Percentiles rank a stretch among this genome's conserved stretches.
Evolutionary conservation across 73 alveolate genomes (phyloP).

Genomic region (Tetrahymena elliotti): DNA sequence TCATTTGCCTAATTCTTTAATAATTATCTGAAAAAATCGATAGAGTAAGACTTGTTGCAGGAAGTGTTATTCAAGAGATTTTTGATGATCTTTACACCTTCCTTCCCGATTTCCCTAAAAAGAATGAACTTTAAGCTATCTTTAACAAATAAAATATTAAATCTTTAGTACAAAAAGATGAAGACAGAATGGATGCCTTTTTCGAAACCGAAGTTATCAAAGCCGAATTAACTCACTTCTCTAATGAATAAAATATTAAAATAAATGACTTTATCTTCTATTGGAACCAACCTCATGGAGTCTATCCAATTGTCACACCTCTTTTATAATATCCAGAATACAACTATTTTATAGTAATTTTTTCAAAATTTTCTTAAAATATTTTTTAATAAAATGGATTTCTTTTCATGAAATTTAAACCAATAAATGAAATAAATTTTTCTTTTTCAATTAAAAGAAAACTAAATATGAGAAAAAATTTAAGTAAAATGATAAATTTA

Average conservation of each 20-base stretch:
- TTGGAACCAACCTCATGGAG: conserved; percentile 39
- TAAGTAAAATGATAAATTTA: too few species aligned
- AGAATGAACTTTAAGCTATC: background rate
- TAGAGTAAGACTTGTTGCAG: conserved; percentile 39
- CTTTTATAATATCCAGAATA: background rate
- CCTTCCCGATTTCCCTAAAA: background rate
- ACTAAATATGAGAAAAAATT: too few species aligned
- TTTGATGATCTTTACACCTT: background rate
- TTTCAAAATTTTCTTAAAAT: background rate
- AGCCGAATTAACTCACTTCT: conserved; percentile 20
- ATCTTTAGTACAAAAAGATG: conserved; percentile 2
- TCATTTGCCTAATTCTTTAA: conserved; percentile 4
- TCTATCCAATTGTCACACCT: conserved; percentile 5
- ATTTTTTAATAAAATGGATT: background rate
- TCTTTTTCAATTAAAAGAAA: too few species aligned
- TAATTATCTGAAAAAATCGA: conserved; percentile 33
- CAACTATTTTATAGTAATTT: background rate
- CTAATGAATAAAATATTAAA: background rate
- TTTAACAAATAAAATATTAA: conserved; percentile 1
- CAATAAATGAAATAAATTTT: too few species aligned
- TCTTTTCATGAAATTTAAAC: too few species aligned
- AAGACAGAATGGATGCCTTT: conserved; percentile 27
- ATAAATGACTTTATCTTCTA: conserved; percentile 20
- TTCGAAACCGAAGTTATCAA: conserved; percentile 26
- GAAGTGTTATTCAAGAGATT: conserved; percentile 25